Evolutionary conservation across 129 eudicot genomes (phyloP).

Genomic region (Flaveria linearis): DNA sequence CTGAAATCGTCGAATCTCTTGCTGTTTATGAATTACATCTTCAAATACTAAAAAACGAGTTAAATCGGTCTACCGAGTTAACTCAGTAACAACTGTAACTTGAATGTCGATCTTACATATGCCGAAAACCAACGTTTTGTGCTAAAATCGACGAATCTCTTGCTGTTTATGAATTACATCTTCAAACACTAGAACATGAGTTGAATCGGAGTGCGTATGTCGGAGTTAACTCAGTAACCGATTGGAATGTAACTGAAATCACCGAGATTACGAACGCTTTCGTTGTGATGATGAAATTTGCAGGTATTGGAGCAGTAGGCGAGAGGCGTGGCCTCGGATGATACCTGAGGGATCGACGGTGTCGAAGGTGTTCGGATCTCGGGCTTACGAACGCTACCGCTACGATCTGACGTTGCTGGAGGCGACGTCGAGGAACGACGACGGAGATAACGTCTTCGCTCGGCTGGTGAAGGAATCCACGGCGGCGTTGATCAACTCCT

Average conservation of each 20-base stretch:
- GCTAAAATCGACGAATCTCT: no score
- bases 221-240: no score
- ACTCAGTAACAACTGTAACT: no score
- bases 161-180: no score
- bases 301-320: constrained; percentile 89
- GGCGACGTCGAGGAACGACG: constrained; percentile 74
- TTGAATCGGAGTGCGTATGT: no score
- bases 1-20: not conserved
- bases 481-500: constrained; percentile 84
- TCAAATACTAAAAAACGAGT: not conserved
- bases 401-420: constrained; percentile 71
- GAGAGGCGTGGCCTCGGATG: constrained; percentile 86
- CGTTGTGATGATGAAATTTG: not conserved
- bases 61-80: not conserved
- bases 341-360: constrained; percentile 73
- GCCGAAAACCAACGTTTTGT: no score
- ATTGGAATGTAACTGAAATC: not conserved
- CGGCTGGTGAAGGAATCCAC: constrained; percentile 71
- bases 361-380: constrained; percentile 78
- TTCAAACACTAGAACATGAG: no score
- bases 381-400: constrained; percentile 76
- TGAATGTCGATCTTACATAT: no score
- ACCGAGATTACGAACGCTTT: not conserved
- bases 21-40: not conserved
- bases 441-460: constrained; percentile 57